phyloP scores from a whole-genome alignment of 2,329 filamentous ascomycete genomes.

The Monosporascus sp. region DNA sequence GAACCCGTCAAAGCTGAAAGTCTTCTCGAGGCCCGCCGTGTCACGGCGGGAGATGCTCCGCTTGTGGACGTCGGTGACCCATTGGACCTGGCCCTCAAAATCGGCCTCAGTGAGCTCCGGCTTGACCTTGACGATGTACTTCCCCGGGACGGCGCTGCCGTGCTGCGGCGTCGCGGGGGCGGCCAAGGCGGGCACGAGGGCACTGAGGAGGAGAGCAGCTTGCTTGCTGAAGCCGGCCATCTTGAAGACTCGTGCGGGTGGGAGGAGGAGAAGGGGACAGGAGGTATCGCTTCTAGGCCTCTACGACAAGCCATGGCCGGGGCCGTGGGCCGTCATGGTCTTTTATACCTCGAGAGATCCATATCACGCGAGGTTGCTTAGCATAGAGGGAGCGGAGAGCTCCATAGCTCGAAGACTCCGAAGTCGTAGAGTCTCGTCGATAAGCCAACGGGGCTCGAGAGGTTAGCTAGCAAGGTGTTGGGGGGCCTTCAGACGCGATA shows the following conservation, averaged over 20 bases:
- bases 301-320: neutral
- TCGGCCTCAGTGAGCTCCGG: neutral
- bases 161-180: neutral
- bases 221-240: neutral
- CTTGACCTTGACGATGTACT: neutral
- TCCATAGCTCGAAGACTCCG: no score
- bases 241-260: neutral
- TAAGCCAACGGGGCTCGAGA: no score
- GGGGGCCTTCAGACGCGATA: neutral
- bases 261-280: no score
- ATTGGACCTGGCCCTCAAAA: neutral
- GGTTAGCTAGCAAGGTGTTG: no score
- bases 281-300: no score
- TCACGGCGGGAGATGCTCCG: neutral
- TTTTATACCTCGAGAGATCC: neutral
- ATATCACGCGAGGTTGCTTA: no score
- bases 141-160: neutral
- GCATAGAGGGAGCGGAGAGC: no score
- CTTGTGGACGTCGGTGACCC: neutral
- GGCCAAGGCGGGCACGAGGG: neutral
- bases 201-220: neutral
- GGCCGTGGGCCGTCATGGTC: neutral
- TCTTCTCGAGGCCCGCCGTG: neutral
- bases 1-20: neutral
- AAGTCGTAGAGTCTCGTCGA: no score